A percentile compares a stretch with the other conserved stretches of the same genome.
Conservation (phyloP, 768 basidiomycete genomes). For the Phaeotremella fagi region DNA sequence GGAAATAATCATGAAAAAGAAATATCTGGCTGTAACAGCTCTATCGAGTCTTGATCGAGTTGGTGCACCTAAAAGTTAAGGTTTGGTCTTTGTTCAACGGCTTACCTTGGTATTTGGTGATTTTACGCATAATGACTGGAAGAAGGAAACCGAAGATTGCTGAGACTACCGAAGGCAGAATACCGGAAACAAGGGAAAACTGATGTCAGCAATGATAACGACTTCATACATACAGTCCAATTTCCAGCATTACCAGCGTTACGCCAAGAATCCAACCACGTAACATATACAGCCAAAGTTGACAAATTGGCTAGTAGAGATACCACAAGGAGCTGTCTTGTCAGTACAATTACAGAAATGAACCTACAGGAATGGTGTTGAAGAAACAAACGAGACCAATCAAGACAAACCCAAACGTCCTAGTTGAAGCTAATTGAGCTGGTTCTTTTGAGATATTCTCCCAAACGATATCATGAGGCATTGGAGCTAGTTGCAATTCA, state of each 20-base stretch:
- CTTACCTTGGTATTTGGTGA: slow-evolving; percentile 65
- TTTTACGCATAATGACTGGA: slow-evolving; percentile 83
- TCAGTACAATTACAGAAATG: neutral
- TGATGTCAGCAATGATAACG: slow-evolving; percentile 5
- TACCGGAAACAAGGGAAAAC: slow-evolving; percentile 85
- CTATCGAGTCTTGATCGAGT: slow-evolving; percentile 80
- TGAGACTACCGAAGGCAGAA: slow-evolving; percentile 82
- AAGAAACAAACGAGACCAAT: slow-evolving; percentile 79
- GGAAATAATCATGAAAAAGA: slow-evolving; percentile 85
- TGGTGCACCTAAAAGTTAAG: slow-evolving; percentile 53
- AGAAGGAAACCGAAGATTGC: slow-evolving; percentile 85
- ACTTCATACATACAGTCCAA: slow-evolving; percentile 44
- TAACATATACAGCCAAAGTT: slow-evolving; percentile 62
- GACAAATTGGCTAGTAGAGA: slow-evolving; percentile 87
- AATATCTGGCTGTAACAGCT: slow-evolving; percentile 86
- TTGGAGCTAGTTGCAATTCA: slow-evolving; percentile 45
- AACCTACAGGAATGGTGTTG: slow-evolving; percentile 71
- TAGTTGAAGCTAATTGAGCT: slow-evolving; percentile 62
- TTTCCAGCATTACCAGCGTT: slow-evolving; percentile 54
- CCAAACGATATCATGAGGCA: slow-evolving; percentile 61
- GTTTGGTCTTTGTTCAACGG: slow-evolving; percentile 13
- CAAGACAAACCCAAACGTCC: slow-evolving; percentile 69
- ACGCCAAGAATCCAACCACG: slow-evolving; percentile 71
- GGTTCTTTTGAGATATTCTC: slow-evolving; percentile 74
- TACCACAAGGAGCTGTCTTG: slow-evolving; percentile 63